These are phyloP conservation scores for Ceratocystis colombiana DNA, from an alignment of 2,329 filamentous ascomycete genomes.

Conservation along the genomic window DNA sequence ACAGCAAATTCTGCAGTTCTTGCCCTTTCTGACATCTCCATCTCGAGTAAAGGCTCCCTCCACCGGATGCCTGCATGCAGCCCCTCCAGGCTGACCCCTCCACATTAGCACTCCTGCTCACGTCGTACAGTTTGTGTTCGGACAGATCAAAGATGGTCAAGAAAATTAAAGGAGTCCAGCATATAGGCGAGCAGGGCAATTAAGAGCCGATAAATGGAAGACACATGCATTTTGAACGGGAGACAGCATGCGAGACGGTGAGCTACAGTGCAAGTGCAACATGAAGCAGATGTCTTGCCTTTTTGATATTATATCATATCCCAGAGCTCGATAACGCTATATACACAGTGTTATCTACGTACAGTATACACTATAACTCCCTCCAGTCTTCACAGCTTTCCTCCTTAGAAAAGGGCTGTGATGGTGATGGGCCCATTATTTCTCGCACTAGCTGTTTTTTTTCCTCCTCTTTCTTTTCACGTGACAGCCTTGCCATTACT, in stretches of 20 bases:
- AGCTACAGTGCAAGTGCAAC: background rate
- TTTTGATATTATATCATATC: background rate
- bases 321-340: background rate
- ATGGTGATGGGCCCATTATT: constrained; percentile 2
- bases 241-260: background rate
- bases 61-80: background rate
- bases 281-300: background rate
- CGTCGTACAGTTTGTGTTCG: background rate
- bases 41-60: background rate
- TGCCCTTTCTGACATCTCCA: background rate
- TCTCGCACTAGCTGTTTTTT: background rate
- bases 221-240: background rate
- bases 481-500: background rate
- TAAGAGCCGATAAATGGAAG: constrained; percentile 17
- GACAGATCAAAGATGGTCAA: background rate
- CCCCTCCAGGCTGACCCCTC: background rate
- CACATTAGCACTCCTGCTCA: background rate
- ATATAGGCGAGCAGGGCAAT: constrained; percentile 20
- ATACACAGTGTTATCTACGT: background rate
- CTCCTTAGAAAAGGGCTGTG: background rate
- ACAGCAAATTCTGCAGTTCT: background rate
- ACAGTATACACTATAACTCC: background rate
- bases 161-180: constrained; percentile 11
- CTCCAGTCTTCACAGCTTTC: background rate
- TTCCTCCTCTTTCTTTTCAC: background rate